A percentile compares a stretch with the other conserved stretches of the same genome.
Evolutionary conservation across 2,329 filamentous ascomycete species (phyloP).

Genomic region (Neonectria ditissima): DNA sequence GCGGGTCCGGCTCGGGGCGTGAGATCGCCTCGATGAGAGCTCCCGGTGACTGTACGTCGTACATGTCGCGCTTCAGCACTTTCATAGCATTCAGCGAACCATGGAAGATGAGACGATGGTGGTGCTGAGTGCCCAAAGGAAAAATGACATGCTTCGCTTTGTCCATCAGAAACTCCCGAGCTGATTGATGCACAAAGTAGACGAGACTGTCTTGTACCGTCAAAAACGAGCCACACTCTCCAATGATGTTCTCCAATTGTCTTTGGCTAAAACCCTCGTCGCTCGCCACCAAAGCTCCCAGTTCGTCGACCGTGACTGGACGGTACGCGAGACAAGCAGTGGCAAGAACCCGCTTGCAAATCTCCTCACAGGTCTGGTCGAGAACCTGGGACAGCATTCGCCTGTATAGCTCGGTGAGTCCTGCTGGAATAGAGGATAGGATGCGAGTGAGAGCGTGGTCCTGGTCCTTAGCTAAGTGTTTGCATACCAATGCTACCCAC

Average conservation of each 20-base stretch:
- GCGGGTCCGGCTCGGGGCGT: constrained; percentile 26
- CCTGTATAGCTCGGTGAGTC: constrained; percentile 51
- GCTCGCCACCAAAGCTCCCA: constrained; percentile 40
- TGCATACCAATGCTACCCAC: constrained; percentile 42
- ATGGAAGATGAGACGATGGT: constrained; percentile 49
- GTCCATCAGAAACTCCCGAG: constrained; percentile 54
- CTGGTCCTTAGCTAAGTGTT: constrained; percentile 28
- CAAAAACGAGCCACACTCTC: constrained; percentile 54
- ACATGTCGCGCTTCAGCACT: constrained; percentile 52
- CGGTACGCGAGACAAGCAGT: constrained; percentile 47
- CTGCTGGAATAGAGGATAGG: constrained; percentile 47
- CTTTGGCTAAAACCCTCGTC: constrained; percentile 20
- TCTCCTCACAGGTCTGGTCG: constrained; percentile 43
- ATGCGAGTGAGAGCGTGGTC: constrained; percentile 24
- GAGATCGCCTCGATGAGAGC: constrained; percentile 20
- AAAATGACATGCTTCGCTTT: constrained; percentile 45
- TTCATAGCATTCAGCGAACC: constrained; percentile 50
- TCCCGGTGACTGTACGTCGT: constrained; percentile 40
- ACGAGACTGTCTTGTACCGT: constrained; percentile 46
- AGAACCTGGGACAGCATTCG: constrained; percentile 53
- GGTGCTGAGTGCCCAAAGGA: constrained; percentile 38
- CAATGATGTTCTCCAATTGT: constrained; percentile 45
- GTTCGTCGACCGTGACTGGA: constrained; percentile 52
- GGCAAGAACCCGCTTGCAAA: constrained; percentile 52
- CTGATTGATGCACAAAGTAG: constrained; percentile 57